phyloP scores from a whole-genome alignment of 768 basidiomycete genomes.

The Collybia mongolica region DNA sequence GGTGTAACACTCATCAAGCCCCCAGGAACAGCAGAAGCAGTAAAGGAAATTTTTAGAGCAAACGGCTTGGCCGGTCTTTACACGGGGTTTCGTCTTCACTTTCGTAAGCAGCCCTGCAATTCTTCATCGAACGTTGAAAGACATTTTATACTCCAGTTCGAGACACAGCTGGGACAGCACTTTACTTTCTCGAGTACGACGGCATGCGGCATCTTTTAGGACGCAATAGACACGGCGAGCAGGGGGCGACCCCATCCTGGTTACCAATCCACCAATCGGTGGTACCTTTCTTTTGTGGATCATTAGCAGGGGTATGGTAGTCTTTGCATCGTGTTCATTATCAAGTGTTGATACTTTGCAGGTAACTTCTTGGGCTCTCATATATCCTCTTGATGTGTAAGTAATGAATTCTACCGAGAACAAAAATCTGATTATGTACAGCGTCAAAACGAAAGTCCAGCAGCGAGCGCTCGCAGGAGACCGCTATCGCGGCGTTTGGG shows the following conservation, averaged over 20 bases:
- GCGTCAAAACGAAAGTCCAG: conserved; percentile 95
- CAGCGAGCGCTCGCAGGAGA: conserved; percentile 86
- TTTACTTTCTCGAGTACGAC: conserved; percentile 96
- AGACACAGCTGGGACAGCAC: conserved; percentile 84
- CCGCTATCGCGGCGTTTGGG: conserved; percentile 63
- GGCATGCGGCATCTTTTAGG: conserved; percentile 87
- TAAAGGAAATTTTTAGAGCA: conserved; percentile 70
- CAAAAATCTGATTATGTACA: conserved; percentile 25
- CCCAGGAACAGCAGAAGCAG: conserved; percentile 76
- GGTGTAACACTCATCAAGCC: conserved; percentile 71
- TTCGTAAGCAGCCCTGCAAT: conserved; percentile 44
- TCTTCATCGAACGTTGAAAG: not conserved
- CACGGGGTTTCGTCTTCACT: conserved; percentile 86
- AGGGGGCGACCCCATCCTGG: conserved; percentile 82
- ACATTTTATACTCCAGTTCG: conserved; percentile 53
- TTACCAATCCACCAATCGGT: conserved; percentile 76
- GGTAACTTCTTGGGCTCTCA: conserved; percentile 83
- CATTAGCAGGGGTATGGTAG: conserved; percentile 72
- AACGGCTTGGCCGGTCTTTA: conserved; percentile 71
- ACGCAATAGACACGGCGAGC: conserved; percentile 72
- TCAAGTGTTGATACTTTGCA: conserved; percentile 20
- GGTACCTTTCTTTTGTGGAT: conserved; percentile 90
- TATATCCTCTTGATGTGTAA: conserved; percentile 94
- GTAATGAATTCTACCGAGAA: conserved; percentile 19
- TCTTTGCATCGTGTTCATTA: conserved; percentile 25